Conservation (phyloP, 164 flowering plant species). For the Echeveria elegans region DNA sequence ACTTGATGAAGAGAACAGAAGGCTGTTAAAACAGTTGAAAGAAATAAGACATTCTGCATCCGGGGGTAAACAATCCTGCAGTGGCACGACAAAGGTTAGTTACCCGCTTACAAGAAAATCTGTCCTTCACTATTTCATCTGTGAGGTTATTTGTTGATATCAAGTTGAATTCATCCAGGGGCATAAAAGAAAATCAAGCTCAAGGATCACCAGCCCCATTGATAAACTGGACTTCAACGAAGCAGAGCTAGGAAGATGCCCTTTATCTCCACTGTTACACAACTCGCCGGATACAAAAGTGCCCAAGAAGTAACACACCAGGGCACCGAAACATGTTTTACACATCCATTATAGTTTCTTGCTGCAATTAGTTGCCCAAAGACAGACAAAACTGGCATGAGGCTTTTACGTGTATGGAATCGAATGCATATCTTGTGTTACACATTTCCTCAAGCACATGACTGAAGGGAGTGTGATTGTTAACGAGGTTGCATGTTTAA, state of each 20-base stretch:
- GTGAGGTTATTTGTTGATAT: too few species aligned
- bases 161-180: constrained; percentile 27
- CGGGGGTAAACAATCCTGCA: constrained; percentile 35
- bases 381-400: not conserved
- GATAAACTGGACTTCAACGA: constrained; percentile 44
- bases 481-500: too few species aligned
- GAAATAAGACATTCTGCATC: constrained; percentile 39
- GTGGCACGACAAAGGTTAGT: constrained; percentile 61
- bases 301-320: constrained; percentile 26
- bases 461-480: too few species aligned
- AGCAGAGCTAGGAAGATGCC: constrained; percentile 40
- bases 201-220: constrained; percentile 34
- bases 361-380: not conserved
- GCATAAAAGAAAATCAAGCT: constrained; percentile 60
- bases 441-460: too few species aligned
- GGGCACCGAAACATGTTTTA: not conserved
- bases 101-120: not conserved
- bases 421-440: too few species aligned
- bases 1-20: constrained; percentile 63
- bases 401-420: too few species aligned
- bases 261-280: constrained; percentile 55
- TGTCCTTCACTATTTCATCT: not conserved
- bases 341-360: not conserved
- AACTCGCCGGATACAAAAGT: constrained; percentile 54
- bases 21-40: constrained; percentile 36